These are phyloP conservation scores for Allium sativum DNA, from an alignment of 106 monocot genomes.

Conservation along the genomic window DNA sequence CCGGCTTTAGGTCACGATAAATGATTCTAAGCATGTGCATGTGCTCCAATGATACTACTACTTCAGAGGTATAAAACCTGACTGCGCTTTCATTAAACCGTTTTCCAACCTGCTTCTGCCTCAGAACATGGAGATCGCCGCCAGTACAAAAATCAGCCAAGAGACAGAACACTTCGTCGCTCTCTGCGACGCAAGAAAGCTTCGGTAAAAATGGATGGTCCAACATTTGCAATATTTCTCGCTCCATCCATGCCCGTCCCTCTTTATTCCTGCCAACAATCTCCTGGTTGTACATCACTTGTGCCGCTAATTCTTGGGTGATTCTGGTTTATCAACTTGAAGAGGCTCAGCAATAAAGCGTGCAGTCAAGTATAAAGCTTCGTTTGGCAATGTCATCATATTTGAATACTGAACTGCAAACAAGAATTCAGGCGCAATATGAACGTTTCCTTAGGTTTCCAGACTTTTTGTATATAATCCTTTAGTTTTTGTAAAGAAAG, in stretches of 20 bases:
- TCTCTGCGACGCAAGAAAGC: constrained; percentile 55
- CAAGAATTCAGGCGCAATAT: no score
- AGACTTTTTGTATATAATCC: no score
- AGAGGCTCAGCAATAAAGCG: no score
- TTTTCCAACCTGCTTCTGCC: constrained; percentile 58
- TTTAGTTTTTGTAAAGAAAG: no score
- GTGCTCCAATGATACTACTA: constrained; percentile 86
- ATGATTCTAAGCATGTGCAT: constrained; percentile 84
- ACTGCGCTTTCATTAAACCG: constrained; percentile 65
- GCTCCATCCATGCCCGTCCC: constrained; percentile 67
- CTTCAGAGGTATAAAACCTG: constrained; percentile 87
- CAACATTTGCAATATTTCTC: constrained; percentile 65
- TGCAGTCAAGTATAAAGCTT: no score
- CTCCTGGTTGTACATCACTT: constrained; percentile 94
- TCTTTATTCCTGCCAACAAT: constrained; percentile 65
- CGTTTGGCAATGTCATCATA: no score
- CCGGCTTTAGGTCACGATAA: constrained; percentile 90
- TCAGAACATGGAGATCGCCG: constrained; percentile 85
- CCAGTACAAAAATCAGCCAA: constrained; percentile 92
- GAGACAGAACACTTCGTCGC: constrained; percentile 61
- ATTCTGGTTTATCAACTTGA: no score
- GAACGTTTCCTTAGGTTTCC: no score
- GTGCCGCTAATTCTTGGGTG: constrained; percentile 74
- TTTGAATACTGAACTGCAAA: no score
- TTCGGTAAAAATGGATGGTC: constrained; percentile 90